Conservation (phyloP, 106 monocot genomes). For the Acanthochlamys bracteata region DNA sequence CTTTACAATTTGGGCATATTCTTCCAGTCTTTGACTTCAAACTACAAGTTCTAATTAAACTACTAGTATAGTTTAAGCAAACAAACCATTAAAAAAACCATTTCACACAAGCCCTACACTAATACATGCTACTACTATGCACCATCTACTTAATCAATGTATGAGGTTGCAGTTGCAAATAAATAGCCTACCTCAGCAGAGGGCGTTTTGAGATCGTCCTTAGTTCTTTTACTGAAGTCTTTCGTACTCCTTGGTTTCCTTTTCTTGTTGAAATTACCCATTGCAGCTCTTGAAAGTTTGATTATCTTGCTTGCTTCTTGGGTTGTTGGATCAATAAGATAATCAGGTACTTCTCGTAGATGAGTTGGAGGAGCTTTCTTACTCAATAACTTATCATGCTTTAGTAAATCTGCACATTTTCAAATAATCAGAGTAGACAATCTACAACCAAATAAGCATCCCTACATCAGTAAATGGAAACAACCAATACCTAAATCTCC, state of each 20-base stretch:
- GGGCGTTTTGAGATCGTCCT: slow-evolving; percentile 58
- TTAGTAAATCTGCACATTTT: slow-evolving; percentile 50
- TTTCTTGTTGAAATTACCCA: slow-evolving; percentile 31
- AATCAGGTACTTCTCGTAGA: slow-evolving; percentile 70
- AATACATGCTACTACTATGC: too few species aligned
- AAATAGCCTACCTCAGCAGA: slow-evolving; percentile 53
- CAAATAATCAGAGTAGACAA: background rate
- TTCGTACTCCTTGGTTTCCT: slow-evolving; percentile 24
- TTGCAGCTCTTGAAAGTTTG: slow-evolving; percentile 79
- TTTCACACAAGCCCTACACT: too few species aligned
- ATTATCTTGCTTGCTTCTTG: slow-evolving; percentile 66
- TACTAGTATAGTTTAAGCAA: too few species aligned
- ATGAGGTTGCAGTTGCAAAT: too few species aligned
- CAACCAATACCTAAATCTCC: slow-evolving; percentile 58
- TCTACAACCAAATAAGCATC: background rate
- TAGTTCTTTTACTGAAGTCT: slow-evolving; percentile 43
- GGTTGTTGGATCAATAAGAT: slow-evolving; percentile 51
- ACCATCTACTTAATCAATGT: too few species aligned
- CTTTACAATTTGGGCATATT: too few species aligned
- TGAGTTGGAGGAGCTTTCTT: slow-evolving; percentile 64
- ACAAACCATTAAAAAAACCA: too few species aligned
- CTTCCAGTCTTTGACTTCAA: too few species aligned
- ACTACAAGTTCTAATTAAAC: too few species aligned
- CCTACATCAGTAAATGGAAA: background rate
- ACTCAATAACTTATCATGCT: slow-evolving; percentile 83